Base-by-base conservation (phyloP, 345 rosid genomes). In the Linum usitatissimum region DNA sequence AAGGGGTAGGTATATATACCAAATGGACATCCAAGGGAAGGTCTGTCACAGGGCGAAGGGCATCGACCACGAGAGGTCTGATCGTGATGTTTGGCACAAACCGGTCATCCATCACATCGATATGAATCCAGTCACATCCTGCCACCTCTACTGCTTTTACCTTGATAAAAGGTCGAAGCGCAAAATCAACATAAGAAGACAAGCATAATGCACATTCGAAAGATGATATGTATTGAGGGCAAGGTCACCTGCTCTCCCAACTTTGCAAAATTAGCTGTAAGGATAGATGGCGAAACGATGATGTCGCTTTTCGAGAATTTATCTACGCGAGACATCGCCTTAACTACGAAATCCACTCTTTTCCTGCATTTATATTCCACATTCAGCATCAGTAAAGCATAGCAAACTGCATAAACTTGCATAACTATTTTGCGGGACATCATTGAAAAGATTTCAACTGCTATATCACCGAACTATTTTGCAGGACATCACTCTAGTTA, bases 51-150 rank as follows among this genome's bases (percentile, higher is more conserved):
- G 96, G 93, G 63, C 98, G 95, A 78, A 92, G 75, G 63, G 98
- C 95, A 80, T 78, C 91, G 72, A 92, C 98, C 68, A 92, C 83
- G 39, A 92, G 91, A 73, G 96, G 95, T 70, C 98, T 96, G 38
- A 92, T 92, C 23, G 98, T 89, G 67, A 92, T 92, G 78, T 92
- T 92, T 58, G 98, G 98, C 76, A 92, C 98, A 81, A 91, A 89
- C 62, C 86, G 96, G 38, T 96, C 98, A 61, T 92, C 98, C 98
- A 92, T 92, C n/a, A 92, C 98, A 80, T 91, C 97, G n/a, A 91
- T 86, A 66, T 91, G 97, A 69, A 91, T 91, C 97, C 96, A 91
- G 65, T 91, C 96, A 79, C 96, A 91, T 59, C 96, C 96, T 54
- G 91, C 96, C 75, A 83, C 13, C 69, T 91, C 96, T 39, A 88